Evolutionary conservation across 2,329 filamentous ascomycete species (phyloP), one percentile per base, ranked within the genome.

Genomic region (Tothia fuscella): DNA sequence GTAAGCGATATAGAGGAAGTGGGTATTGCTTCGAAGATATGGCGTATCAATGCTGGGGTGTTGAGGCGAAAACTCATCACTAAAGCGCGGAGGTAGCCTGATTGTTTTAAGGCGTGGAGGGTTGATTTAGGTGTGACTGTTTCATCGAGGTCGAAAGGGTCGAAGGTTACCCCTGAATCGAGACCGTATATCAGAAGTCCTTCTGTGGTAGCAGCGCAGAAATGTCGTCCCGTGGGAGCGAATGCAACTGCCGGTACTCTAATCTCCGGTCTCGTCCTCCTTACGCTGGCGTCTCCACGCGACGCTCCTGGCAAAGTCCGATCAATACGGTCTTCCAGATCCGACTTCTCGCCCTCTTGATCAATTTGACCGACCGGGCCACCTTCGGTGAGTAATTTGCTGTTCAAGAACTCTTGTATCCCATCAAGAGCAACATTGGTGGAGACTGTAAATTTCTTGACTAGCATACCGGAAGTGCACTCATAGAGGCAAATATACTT

Each of bases 401-500:
- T 94, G 70, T 94, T 96, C 49, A 98, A 72, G 61, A 93, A 94
- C 59, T 98, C 91, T 56, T 96, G 89, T 1, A 91, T 98, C 35
- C 91, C 91, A 16, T 93, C 88, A 3, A 98, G 68, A 2, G 88
- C 93, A n/a, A 95, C 69, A 60, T 98, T 98, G 54, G 94, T 76
- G 51, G 85, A 93, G 53, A 96, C 88, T 2, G 89, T 95, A 56
- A 82, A 98, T 57, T 95, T 95, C 60, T 93, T 94, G 43, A 96
- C 68, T 9, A 98, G 67, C 1, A 91, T 86, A 59, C 91, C 87
- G 1, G 89, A 93, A 44, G 79, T 78, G 24, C 93, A 85, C n/a
- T 93, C 89, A 63, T 98, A 98, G 44, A 98, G 63, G 57, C 91
- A 96, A 40, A 98, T 95, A 60, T 93, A 95, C 65, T 98, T 98